phyloP scores from a whole-genome alignment of 148 eudicot species.

The Camellia japonica region DNA sequence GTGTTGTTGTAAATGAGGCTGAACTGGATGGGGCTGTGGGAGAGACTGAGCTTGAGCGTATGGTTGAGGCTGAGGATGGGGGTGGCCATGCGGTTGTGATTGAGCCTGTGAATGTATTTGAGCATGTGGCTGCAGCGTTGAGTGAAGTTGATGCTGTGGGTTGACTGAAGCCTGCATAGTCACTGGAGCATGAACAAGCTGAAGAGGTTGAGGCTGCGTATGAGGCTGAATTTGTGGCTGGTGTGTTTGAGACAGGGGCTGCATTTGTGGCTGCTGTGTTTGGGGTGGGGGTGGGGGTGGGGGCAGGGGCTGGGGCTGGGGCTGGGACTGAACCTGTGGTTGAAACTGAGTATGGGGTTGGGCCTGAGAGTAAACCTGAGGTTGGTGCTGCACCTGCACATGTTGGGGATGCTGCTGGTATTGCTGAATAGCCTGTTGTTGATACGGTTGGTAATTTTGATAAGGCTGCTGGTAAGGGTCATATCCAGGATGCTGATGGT shows the following conservation, averaged over 20 bases:
- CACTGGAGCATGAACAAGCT: constrained; percentile 17
- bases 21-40: constrained; percentile 18
- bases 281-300: constrained; percentile 31
- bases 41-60: constrained; percentile 33
- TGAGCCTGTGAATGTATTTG: constrained; percentile 42
- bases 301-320: too few relatives aligned
- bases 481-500: constrained; percentile 72
- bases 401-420: constrained; percentile 47
- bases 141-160: constrained; percentile 29
- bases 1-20: constrained; percentile 36
- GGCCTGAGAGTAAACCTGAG: constrained; percentile 38
- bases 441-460: constrained; percentile 72
- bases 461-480: constrained; percentile 55
- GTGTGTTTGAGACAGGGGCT: constrained; percentile 35
- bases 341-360: constrained; percentile 39
- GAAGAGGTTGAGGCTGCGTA: constrained; percentile 32
- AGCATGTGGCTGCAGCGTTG: constrained; percentile 25
- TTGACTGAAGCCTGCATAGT: constrained; percentile 25
- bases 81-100: constrained; percentile 38
- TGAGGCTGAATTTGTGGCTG: constrained; percentile 38
- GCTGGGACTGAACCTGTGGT: constrained; percentile 13
- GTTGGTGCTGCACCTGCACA: constrained; percentile 34
- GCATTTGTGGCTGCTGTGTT: constrained; percentile 33
- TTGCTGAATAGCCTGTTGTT: constrained; percentile 54
- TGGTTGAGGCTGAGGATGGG: constrained; percentile 29